Base-by-base conservation (phyloP, 176 grass and related monocot genomes). In the Puccinellia tenuiflora region DNA sequence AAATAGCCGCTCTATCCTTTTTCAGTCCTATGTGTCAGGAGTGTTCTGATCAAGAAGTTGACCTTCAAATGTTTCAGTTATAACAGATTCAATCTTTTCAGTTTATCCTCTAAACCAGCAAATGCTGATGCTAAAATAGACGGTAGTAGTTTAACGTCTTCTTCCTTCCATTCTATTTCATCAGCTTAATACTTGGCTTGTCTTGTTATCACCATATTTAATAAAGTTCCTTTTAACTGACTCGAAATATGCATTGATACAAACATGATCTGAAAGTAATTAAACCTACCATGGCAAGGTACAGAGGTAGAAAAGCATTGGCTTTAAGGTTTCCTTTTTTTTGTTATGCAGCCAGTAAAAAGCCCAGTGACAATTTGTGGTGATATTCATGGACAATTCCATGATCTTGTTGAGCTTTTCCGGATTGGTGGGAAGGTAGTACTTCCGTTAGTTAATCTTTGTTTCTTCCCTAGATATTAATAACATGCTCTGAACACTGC, bases 311-410 rank as follows among this genome's bases (percentile, higher is more conserved):
- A 20, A 6, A n/a, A 22, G 43, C 31, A 72, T 79, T 85, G 46
- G 43, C 25, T 56, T 65, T 63, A 79, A 37, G 83, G 18, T 55
- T 68, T 81, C 52, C 30, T 4, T 37, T n/a, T 54, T 62, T 77
- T 46, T 65, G 65, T 29, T 26, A 31, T 57, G 75, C 92, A 98
- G 96, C 96, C 96, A 20, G 92, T 98, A 14, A 93, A 98, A 80
- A 98, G 92, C 29, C 96, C 96, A 10, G 96, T 98, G 68, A 98
- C 92, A 31, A 93, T 98, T 15, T 98, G 96, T 21, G 96, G 96
- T 87, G 96, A 98, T 81, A 95, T 95, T 76, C 96, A 98, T 33
- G 96, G 96, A 22, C 96, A 98, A 81, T 98, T 98, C 88, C 96
- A 98, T 77, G 96, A 98, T 87, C 90, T 98, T 48, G 85, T 94